Percentiles rank a stretch among this genome's conserved stretches.
Evolutionary conservation across 805 yeast genomes (phyloP).

Genomic region (Blastobotrys terrestris): DNA sequence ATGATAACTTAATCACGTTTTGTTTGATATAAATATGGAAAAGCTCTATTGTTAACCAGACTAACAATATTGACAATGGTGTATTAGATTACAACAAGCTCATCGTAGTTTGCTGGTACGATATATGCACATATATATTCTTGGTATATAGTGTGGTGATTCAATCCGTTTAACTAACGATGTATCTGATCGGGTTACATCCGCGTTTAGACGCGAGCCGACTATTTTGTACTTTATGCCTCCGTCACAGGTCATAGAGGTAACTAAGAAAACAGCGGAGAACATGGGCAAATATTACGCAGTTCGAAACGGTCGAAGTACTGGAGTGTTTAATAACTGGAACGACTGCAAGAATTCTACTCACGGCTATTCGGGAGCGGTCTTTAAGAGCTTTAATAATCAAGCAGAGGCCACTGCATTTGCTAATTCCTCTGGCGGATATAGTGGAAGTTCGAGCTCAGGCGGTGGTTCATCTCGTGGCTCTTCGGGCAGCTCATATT

Average conservation of each 20-base stretch:
- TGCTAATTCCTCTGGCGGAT: constrained; percentile 18
- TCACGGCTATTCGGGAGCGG: constrained; percentile 50
- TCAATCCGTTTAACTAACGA: too few species aligned
- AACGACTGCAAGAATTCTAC: constrained; percentile 39
- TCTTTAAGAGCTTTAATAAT: constrained; percentile 49
- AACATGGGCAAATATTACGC: constrained; percentile 39
- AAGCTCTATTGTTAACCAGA: too few species aligned
- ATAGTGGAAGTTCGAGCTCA: neutral
- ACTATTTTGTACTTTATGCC: too few species aligned
- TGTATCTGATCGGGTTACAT: too few species aligned
- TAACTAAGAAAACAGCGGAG: neutral
- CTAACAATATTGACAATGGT: too few species aligned
- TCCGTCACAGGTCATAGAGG: neutral
- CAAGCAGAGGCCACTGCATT: constrained; percentile 45
- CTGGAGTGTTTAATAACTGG: constrained; percentile 63
- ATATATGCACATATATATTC: too few species aligned
- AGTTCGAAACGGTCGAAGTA: constrained; percentile 44
- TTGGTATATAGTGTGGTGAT: too few species aligned
- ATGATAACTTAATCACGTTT: too few species aligned
- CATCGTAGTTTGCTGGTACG: too few species aligned
- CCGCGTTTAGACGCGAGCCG: too few species aligned
- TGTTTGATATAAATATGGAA: too few species aligned
- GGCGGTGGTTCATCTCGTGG: neutral
- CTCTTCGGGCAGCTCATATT: neutral
- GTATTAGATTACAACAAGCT: too few species aligned